These are phyloP conservation scores for Solanum peruvianum DNA, from an alignment of 257 asterid species.

Conservation along the genomic window DNA sequence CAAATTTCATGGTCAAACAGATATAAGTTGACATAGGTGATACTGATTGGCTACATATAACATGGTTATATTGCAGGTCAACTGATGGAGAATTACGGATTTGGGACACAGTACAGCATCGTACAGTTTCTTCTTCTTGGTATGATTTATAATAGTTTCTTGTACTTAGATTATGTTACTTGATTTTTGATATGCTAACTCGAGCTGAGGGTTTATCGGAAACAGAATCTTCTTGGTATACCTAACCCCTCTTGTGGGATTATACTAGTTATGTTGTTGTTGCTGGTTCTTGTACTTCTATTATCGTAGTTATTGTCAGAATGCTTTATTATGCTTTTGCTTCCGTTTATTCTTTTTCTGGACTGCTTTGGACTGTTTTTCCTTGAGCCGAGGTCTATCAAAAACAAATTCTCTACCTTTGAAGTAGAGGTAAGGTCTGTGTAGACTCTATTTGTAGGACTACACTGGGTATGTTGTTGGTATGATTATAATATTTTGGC, in stretches of 20 bases:
- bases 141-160: not conserved
- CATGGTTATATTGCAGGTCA: constrained; percentile 17
- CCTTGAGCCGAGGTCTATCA: not conserved
- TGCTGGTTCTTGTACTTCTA: not conserved
- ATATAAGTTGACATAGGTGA: no score
- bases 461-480: constrained; percentile 13
- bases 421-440: not conserved
- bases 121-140: constrained; percentile 77
- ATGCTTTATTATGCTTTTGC: not conserved
- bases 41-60: not conserved
- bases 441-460: not conserved
- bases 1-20: not conserved
- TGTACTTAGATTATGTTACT: not conserved
- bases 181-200: not conserved
- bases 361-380: not conserved
- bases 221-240: not conserved
- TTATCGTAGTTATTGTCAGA: not conserved
- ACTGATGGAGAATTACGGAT: constrained; percentile 86
- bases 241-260: not conserved
- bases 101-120: constrained; percentile 73
- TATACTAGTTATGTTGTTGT: not conserved
- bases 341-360: not conserved
- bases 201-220: not conserved
- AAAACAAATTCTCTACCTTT: not conserved
- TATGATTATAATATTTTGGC: not conserved